Conservation (phyloP, 257 asterid genomes). For the Gynochthodes officinalis region DNA sequence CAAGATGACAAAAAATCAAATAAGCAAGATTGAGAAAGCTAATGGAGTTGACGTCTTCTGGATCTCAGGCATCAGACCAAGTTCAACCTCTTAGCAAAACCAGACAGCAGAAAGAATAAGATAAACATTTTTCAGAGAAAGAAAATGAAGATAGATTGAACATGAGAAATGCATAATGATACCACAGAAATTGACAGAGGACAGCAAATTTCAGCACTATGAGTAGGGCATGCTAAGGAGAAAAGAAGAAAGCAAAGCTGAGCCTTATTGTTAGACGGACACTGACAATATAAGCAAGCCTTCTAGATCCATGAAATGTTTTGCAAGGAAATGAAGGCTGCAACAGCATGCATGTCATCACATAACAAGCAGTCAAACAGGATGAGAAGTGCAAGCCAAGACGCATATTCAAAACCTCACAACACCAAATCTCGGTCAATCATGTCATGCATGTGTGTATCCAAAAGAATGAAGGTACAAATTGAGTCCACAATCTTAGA, state of each 20-base stretch:
- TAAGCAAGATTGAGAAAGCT: neutral
- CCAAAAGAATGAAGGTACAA: neutral
- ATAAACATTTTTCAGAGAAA: neutral
- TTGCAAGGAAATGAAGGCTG: neutral
- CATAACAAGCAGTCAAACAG: neutral
- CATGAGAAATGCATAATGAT: neutral
- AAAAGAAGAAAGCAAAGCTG: neutral
- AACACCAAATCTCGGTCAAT: neutral
- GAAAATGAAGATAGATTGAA: neutral
- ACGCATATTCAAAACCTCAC: neutral
- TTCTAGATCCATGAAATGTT: neutral
- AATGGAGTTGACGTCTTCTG: too few relatives aligned
- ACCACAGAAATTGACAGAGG: neutral
- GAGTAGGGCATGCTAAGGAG: neutral
- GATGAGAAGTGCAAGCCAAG: neutral
- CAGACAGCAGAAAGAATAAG: neutral
- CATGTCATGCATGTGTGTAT: neutral
- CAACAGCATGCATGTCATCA: neutral
- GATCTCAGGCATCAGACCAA: neutral
- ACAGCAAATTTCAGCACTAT: neutral
- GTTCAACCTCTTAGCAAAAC: too few relatives aligned
- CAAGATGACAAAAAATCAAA: neutral
- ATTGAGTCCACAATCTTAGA: neutral
- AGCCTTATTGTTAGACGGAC: conserved; percentile 4
- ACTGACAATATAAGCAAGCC: neutral